Percentiles rank a stretch among this genome's conserved stretches.
Conservation (phyloP, 2,329 filamentous ascomycete species). For the Monilinia laxa region DNA sequence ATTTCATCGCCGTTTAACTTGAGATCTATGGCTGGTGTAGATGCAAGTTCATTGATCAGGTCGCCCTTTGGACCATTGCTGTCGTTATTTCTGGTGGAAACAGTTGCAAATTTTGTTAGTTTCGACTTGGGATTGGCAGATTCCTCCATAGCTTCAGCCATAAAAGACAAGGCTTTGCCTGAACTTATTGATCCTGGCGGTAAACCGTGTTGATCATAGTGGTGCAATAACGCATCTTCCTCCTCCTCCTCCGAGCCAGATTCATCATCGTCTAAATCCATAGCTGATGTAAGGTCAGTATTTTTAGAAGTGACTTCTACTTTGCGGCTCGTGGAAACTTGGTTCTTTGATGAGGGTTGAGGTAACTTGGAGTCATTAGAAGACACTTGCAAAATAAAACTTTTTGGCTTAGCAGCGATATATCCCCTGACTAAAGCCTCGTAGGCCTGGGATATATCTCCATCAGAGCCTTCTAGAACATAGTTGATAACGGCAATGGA, state of each 20-base stretch:
- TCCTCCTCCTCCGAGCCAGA: slow-evolving; percentile 37
- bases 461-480: slow-evolving; percentile 35
- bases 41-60: slow-evolving; percentile 29
- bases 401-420: slow-evolving; percentile 33
- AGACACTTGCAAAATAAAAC: slow-evolving; percentile 30
- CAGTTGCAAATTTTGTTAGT: slow-evolving; percentile 28
- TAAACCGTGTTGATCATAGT: slow-evolving; percentile 39
- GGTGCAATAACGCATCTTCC: slow-evolving; percentile 37
- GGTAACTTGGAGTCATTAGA: slow-evolving; percentile 8
- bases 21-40: slow-evolving; percentile 37
- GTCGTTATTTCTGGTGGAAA: slow-evolving; percentile 35
- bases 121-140: slow-evolving; percentile 25
- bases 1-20: slow-evolving; percentile 32
- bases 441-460: slow-evolving; percentile 37
- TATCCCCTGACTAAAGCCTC: slow-evolving; percentile 38
- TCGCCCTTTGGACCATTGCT: slow-evolving; percentile 29
- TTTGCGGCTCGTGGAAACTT: background rate
- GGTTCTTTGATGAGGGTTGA: background rate
- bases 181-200: slow-evolving; percentile 38
- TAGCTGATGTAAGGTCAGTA: background rate
- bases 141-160: slow-evolving; percentile 33
- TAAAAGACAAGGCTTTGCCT: slow-evolving; percentile 36
- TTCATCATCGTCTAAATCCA: slow-evolving; percentile 29
- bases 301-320: slow-evolving; percentile 13
- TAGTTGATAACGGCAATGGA: slow-evolving; percentile 37